Evolutionary conservation across 768 basidiomycete genomes (phyloP), one percentile per base, ranked within the genome.

Genomic region (Chalciporus piperatus): DNA sequence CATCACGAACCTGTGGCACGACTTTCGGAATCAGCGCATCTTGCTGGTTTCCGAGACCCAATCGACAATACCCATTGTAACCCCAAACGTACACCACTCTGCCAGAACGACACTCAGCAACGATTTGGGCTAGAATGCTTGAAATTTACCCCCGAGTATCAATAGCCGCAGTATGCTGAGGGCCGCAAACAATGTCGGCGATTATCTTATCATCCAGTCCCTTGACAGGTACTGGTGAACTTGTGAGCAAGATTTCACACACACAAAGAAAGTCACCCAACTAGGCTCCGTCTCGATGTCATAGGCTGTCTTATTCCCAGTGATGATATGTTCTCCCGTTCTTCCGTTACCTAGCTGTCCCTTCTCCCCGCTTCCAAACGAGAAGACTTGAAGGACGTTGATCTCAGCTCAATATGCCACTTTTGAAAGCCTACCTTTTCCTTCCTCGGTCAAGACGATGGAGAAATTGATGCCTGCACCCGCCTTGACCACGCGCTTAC

Each of bases 341-440:
- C 83, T 83, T 16, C 95, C 96, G 65, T 92, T 95, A 0, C 93
- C 96, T 0, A 98, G 75, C 58, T 97, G 95, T 1, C 96, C 96
- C 52, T 91, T 85, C 69, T 97, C 94, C 19, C 85, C 91, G 45
- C 90, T 94, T 30, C 96, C 96, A 56, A 93, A 87, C 1, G 92
- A 79, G 61, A 87, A 98, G 3, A 96, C 92, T 89, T 54, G 59
- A 44, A 45, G 20, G 23, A 37, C 54, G 22, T 47, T 25, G n/a
- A 27, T 47, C 43, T 40, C 25, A 54, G 43, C 37, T 39, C 16
- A 14, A 41, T 33, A 44, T 13, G 33, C 3, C 30, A 44, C 35
- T n/a, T 3, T 10, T 8, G 30, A 51, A 47, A 33, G 23, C 76
- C 45, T 56, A 85, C 90, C 83, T 76, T 83, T 86, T 20, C 94